Base-by-base conservation (phyloP, 1,284 basidiomycete species). In the Ceratobasidium sp. region DNA sequence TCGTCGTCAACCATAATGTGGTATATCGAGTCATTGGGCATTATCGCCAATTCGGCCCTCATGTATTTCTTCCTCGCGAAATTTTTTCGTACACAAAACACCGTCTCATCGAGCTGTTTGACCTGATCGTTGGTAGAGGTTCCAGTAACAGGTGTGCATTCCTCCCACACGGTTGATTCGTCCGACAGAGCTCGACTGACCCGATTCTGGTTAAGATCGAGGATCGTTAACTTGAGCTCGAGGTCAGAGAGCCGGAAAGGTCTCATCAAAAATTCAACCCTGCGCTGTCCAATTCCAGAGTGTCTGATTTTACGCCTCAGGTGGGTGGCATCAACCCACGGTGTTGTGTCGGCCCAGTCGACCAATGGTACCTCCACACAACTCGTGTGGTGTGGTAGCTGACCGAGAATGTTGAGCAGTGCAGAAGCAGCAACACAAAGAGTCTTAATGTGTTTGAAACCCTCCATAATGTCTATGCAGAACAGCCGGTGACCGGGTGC, bases 1-100 rank as follows among this genome's bases (percentile, higher is more conserved):
- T 56, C 53, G 15, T 56, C 53, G 14, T 56, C 53, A 27, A 56
- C 31, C 53, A 56, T 56, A 31, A 56, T 4, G n/a, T n/a, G n/a
- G n/a, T n/a, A n/a, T n/a, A n/a, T n/a, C n/a, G n/a, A n/a, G n/a
- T n/a, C n/a, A n/a, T n/a, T n/a, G n/a, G n/a, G n/a, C n/a, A n/a
- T n/a, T n/a, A n/a, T n/a, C 11, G 36, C 53, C 15, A 31, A 27
- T 14, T 14, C 14, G 27, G 9, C 24, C 22, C 14, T 31, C 24
- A 31, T 27, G 24, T 27, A 56, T 24, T 15, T 14, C 24, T 5
- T 27, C 24, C 27, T 27, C 14, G 53, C 53, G n/a, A 27, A 27
- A 27, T 24, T n/a, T 27, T 15, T 9, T 27, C 53, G 24, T 1
- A 2, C 53, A 15, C 24, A 27, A 31, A 56, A 56, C 3, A 56